Evolutionary conservation across 139 green algal species (phyloP).

Genomic region (Chlamydomonas applanata): DNA sequence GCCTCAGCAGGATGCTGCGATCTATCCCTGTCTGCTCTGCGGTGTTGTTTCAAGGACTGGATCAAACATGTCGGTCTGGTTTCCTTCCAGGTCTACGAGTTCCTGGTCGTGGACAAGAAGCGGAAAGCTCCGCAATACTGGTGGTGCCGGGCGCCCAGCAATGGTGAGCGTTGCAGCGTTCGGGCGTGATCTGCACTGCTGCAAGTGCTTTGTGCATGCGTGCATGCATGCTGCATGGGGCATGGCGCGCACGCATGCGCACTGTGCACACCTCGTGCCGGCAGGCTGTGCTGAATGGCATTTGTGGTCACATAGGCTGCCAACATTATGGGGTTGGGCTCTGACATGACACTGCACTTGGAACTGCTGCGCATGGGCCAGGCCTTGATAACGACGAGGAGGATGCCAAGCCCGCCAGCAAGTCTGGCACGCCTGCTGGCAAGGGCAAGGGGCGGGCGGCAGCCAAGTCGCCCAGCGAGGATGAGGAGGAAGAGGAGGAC

Average conservation of each 20-base stretch:
- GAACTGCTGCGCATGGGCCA: not conserved
- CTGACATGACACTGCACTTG: not conserved
- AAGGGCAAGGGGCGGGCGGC: too few relatives aligned
- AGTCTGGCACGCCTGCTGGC: not conserved
- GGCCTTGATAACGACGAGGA: slow-evolving; percentile 6
- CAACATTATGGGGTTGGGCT: not conserved
- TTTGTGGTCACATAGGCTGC: not conserved
- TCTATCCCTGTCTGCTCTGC: not conserved
- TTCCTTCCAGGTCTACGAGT: slow-evolving; percentile 47
- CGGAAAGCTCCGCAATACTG: slow-evolving; percentile 51
- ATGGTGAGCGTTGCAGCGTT: slow-evolving; percentile 15
- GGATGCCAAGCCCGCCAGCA: slow-evolving; percentile 5
- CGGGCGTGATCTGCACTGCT: not conserved
- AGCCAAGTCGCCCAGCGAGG: too few relatives aligned
- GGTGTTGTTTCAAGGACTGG: not conserved
- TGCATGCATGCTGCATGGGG: not conserved
- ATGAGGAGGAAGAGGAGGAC: slow-evolving; percentile 8
- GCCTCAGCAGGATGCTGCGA: not conserved
- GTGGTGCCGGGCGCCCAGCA: slow-evolving; percentile 54
- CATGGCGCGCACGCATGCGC: not conserved
- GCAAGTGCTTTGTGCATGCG: not conserved
- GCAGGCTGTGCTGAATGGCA: not conserved
- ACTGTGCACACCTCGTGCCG: not conserved
- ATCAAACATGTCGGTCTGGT: not conserved
- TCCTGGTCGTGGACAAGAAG: slow-evolving; percentile 42